These are phyloP conservation scores for Camelina laxa DNA, from an alignment of 345 rosid species.

Conservation along the genomic window DNA sequence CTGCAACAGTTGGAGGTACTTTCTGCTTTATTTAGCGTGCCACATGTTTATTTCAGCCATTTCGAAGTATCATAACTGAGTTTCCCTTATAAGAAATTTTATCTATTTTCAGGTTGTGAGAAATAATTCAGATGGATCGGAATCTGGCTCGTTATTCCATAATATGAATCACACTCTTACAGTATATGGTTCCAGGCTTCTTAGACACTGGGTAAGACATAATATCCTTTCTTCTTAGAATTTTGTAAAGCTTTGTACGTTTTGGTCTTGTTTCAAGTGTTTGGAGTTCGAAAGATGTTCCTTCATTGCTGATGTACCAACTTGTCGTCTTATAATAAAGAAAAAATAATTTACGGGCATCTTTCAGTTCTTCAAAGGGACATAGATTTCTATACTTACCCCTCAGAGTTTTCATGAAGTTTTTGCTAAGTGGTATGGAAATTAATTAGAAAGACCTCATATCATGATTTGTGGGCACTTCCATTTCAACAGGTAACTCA, in stretches of 20 bases:
- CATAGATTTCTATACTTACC: conserved; percentile 2
- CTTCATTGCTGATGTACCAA: conserved; percentile 2
- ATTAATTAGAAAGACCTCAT: not conserved
- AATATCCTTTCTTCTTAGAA: conserved; percentile 12
- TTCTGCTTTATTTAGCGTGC: not conserved
- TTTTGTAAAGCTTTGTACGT: conserved; percentile 12
- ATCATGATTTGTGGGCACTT: conserved; percentile 16
- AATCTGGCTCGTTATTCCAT: conserved; percentile 79
- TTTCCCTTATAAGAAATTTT: conserved; percentile 22
- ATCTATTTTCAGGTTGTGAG: conserved; percentile 63
- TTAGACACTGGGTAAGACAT: conserved; percentile 85
- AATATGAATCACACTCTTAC: conserved; percentile 82
- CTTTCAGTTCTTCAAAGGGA: conserved; percentile 14
- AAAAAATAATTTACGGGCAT: conserved; percentile 13
- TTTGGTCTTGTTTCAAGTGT: conserved; percentile 23
- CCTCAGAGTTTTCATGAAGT: conserved; percentile 1
- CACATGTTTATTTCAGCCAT: not conserved
- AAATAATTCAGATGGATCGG: conserved; percentile 80
- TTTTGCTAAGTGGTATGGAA: conserved; percentile 7
- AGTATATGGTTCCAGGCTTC: conserved; percentile 84
- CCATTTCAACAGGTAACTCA: conserved; percentile 75
- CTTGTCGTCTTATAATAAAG: not conserved
- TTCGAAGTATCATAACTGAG: not conserved
- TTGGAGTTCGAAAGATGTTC: conserved; percentile 16
- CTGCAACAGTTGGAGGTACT: conserved; percentile 92